A percentile compares a stretch with the other conserved stretches of the same genome.
Conservation (phyloP, 1,139 yeast species). For the Hansenula sp. region DNA sequence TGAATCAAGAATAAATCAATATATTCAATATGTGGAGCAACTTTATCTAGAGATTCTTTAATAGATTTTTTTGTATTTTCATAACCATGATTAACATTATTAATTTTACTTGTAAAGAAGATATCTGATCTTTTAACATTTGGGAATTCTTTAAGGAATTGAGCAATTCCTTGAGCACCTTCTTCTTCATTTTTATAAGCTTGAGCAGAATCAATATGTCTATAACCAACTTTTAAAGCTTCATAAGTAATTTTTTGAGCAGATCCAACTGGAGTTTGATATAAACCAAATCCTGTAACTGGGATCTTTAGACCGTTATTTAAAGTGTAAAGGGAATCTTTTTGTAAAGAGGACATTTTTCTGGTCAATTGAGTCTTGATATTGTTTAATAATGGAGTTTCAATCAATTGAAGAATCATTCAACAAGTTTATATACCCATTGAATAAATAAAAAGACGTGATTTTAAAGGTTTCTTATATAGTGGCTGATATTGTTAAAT, state of each 20-base stretch:
- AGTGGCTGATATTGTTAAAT: too few relatives aligned
- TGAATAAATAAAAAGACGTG: too few relatives aligned
- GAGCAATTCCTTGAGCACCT: slow-evolving; percentile 36
- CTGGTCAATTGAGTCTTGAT: too few relatives aligned
- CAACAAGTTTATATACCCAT: too few relatives aligned
- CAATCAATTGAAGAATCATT: too few relatives aligned
- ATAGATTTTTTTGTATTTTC: slow-evolving; percentile 50
- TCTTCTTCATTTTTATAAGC: slow-evolving; percentile 40
- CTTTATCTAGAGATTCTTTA: slow-evolving; percentile 41
- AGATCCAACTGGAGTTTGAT: slow-evolving; percentile 8
- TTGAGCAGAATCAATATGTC: slow-evolving; percentile 42
- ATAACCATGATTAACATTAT: slow-evolving; percentile 39
- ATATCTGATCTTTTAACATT: slow-evolving; percentile 37
- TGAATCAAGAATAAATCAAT: slow-evolving; percentile 40
- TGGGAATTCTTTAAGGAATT: slow-evolving; percentile 40
- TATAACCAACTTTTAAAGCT: slow-evolving; percentile 48
- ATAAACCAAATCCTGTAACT: slow-evolving; percentile 12
- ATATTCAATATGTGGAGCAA: slow-evolving; percentile 35
- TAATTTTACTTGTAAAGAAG: slow-evolving; percentile 34
- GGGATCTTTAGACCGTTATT: slow-evolving; percentile 20
- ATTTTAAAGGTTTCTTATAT: too few relatives aligned
- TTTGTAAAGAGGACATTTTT: neutral
- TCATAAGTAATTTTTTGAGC: slow-evolving; percentile 25
- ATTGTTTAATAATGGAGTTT: too few relatives aligned
- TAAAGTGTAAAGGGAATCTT: slow-evolving; percentile 9